Evolutionary conservation across 805 yeast species (phyloP).

Genomic region (Metschnikowia picachoensis): DNA sequence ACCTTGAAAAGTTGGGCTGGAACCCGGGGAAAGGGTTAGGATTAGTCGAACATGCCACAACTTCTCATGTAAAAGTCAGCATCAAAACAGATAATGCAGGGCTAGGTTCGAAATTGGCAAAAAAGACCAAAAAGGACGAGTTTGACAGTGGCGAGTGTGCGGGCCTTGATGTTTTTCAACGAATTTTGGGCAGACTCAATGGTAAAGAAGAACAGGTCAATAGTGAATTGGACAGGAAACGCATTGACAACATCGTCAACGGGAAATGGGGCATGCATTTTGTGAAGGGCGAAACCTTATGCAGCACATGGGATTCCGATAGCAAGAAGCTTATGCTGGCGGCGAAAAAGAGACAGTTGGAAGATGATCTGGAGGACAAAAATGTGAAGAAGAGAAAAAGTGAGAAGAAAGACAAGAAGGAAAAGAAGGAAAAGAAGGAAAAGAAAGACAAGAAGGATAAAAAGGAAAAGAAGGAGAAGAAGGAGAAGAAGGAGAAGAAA

Average conservation of each 20-base stretch:
- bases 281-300: slow-evolving; percentile 77
- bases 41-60: slow-evolving; percentile 56
- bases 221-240: slow-evolving; percentile 63
- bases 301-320: slow-evolving; percentile 80
- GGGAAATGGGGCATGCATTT: slow-evolving; percentile 89
- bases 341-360: slow-evolving; percentile 20
- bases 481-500: slow-evolving; percentile 15
- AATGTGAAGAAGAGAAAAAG: slow-evolving; percentile 4
- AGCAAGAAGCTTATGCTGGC: slow-evolving; percentile 22
- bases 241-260: slow-evolving; percentile 65
- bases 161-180: slow-evolving; percentile 90
- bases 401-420: slow-evolving; percentile 2
- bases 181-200: slow-evolving; percentile 82
- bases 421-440: slow-evolving; percentile 9
- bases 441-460: slow-evolving; percentile 12
- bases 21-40: slow-evolving; percentile 89
- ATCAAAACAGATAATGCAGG: slow-evolving; percentile 83
- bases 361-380: slow-evolving; percentile 22
- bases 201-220: slow-evolving; percentile 72
- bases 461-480: slow-evolving; percentile 20
- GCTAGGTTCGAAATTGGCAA: slow-evolving; percentile 76
- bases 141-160: slow-evolving; percentile 80
- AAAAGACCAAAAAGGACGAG: slow-evolving; percentile 57
- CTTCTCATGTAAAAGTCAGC: slow-evolving; percentile 77
- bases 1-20: slow-evolving; percentile 85